Evolutionary conservation across 2,329 filamentous ascomycete genomes (phyloP), one percentile per base, ranked within the genome.

Genomic region (Ophiostoma novo-ulmi): DNA sequence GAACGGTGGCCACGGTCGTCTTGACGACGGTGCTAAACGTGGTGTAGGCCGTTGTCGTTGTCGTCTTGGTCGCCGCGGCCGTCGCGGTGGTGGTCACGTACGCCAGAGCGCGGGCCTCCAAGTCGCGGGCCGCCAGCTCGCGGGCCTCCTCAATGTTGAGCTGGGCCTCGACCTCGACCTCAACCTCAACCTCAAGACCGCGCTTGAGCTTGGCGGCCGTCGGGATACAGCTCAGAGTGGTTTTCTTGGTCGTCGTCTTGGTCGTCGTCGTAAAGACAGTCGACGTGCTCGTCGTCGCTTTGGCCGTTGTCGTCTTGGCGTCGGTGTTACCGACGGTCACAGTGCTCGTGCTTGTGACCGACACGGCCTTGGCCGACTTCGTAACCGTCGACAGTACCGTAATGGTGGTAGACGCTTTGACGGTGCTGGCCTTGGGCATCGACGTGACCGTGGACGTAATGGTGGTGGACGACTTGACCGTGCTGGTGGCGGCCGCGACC

Each of bases 221-320:
- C 52, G 52, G 52, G n/a, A 58, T 22, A 13, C 52, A 58, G 52
- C 52, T 58, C 52, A 58, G 52, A 11, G 52, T 58, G n/a, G 52
- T 58, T 5, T n/a, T 58, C 52, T 58, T 58, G 52, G 7, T 13
- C 8, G 65, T 67, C n/a, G 65, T 26, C n/a, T 67, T 67, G 65
- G 39, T 67, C n/a, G 65, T 67, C 38, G 65, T 67, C 65, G 26
- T 55, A 11, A 14, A 26, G n/a, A 48, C 48, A 1, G 66, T 68
- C 17, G 41, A n/a, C 41, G 44, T 68, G 22, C 38, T 36, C 22
- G 41, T 17, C 41, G 66, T 68, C 66, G 44, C 66, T 39, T 68
- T 68, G 66, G 44, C 66, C 14, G 66, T 68, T 17, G 66, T 55
- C 20, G 66, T 68, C 41, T 13, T 36, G 13, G 66, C n/a, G 66